These are phyloP conservation scores for Bullera alba DNA, from an alignment of 768 basidiomycete species.

Conservation along the genomic window DNA sequence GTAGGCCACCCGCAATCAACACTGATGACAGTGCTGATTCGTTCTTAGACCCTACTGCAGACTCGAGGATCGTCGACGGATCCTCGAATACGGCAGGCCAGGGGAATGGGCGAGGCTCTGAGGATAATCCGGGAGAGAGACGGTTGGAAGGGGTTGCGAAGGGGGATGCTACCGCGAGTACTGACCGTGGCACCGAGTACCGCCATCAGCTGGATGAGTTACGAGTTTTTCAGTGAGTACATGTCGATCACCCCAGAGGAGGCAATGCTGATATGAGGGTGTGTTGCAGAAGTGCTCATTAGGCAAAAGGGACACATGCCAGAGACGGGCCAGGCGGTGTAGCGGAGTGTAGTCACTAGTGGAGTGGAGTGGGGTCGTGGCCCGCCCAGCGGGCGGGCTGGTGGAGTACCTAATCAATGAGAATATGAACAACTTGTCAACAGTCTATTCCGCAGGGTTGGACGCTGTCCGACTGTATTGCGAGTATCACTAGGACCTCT, in stretches of 20 bases:
- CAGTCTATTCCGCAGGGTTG: too few relatives aligned
- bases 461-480: too few relatives aligned
- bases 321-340: neutral
- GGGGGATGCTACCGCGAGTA: constrained; percentile 84
- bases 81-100: constrained; percentile 69
- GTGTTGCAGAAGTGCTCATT: neutral
- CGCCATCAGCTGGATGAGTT: constrained; percentile 93
- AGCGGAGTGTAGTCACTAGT: neutral
- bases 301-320: neutral
- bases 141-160: constrained; percentile 72
- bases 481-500: too few relatives aligned
- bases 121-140: constrained; percentile 80
- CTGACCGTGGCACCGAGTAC: constrained; percentile 95
- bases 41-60: constrained; percentile 68
- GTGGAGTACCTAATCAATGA: too few relatives aligned
- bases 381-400: too few relatives aligned
- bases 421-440: too few relatives aligned
- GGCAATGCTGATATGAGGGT: neutral
- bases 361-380: too few relatives aligned
- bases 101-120: constrained; percentile 81
- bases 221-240: constrained; percentile 93
- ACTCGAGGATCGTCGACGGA: constrained; percentile 88
- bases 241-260: neutral
- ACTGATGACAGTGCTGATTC: neutral
- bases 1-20: constrained; percentile 21